Base-by-base conservation (phyloP, 139 green algal species). In the Pleodorina starrii region DNA sequence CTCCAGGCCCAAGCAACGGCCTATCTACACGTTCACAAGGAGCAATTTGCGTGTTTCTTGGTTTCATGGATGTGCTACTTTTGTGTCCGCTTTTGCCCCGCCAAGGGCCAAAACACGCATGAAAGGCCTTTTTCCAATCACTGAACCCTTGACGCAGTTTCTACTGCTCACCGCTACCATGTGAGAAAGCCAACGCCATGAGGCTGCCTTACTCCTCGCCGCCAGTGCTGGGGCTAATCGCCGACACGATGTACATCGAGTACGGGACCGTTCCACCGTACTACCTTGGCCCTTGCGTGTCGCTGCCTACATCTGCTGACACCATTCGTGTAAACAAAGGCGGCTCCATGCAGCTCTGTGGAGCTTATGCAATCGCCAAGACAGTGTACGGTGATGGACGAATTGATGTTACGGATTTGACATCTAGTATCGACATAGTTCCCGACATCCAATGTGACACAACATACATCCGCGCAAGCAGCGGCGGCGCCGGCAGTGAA, bases 121-220 rank as follows among this genome's bases (percentile, higher is more conserved):
- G n/a, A n/a, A n/a, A n/a, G n/a, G n/a, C n/a, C n/a, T n/a, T n/a
- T n/a, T n/a, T n/a, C n/a, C n/a, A n/a, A n/a, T n/a, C n/a, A n/a
- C n/a, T 66, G 54, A 25, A 12, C 54, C 54, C 54, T n/a, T n/a
- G n/a, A 12, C 32, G 44, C 79, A 86, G 79, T 23, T 86, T 32
- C 38, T 86, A 57, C 38, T 86, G 79, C 79, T 86, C 79, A 35
- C 54, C 79, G 38, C 57, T 86, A 54, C 79, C 79, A 1, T 86
- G 79, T 36, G 21, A 38, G 2, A 9, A 38, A 17, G 51, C 79
- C 23, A 57, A 40, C 35, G 7, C 36, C 1, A 21, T 86, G 38
- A 35, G 40, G 79, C 54, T 19, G 36, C 79, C 79, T 2, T 19
- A 29, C 1, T 12, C 3, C 7, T 5, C 35, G 32, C 23, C 54